Conservation (phyloP, 2,329 filamentous ascomycete species). For the Rhytidhysteron rufulum region DNA sequence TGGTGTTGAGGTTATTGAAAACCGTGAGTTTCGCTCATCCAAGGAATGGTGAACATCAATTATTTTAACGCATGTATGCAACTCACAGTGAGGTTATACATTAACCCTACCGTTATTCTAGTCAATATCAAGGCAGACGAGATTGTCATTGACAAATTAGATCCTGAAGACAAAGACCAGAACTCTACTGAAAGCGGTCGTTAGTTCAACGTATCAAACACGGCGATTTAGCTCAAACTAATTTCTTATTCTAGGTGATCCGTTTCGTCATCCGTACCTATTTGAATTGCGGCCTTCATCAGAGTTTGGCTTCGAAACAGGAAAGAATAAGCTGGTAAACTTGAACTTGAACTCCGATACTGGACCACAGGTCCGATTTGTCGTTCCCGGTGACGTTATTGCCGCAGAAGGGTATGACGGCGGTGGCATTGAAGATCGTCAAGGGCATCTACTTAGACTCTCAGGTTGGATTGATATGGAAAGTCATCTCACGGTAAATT, state of each 20-base stretch:
- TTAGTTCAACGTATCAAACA: no score
- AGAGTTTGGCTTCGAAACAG: conserved; percentile 68
- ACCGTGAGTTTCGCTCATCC: conserved; percentile 29
- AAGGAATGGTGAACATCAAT: no score
- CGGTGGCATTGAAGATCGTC: conserved; percentile 51
- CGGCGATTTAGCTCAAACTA: no score
- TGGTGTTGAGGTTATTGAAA: conserved; percentile 58
- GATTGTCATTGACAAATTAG: conserved; percentile 41
- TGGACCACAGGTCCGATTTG: conserved; percentile 51
- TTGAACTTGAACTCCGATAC: conserved; percentile 52
- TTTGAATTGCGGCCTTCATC: conserved; percentile 66
- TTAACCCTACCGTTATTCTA: conserved; percentile 59
- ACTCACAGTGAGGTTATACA: conserved; percentile 54
- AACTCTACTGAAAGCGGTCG: conserved; percentile 27
- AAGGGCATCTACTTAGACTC: conserved; percentile 64
- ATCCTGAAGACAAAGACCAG: conserved; percentile 37
- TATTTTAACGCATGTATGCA: conserved; percentile 9
- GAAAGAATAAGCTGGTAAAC: conserved; percentile 61
- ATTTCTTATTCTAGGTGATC: conserved; percentile 46
- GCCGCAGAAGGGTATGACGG: conserved; percentile 32
- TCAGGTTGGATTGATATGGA: conserved; percentile 71
- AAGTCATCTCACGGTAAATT: conserved; percentile 62
- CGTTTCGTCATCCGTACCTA: conserved; percentile 54
- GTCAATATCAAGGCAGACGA: conserved; percentile 56
- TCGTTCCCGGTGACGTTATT: conserved; percentile 57